Percentiles rank a stretch among this genome's conserved stretches.
phyloP scores from a whole-genome alignment of 2,329 filamentous ascomycete species.

The Aspergillus hortae region DNA sequence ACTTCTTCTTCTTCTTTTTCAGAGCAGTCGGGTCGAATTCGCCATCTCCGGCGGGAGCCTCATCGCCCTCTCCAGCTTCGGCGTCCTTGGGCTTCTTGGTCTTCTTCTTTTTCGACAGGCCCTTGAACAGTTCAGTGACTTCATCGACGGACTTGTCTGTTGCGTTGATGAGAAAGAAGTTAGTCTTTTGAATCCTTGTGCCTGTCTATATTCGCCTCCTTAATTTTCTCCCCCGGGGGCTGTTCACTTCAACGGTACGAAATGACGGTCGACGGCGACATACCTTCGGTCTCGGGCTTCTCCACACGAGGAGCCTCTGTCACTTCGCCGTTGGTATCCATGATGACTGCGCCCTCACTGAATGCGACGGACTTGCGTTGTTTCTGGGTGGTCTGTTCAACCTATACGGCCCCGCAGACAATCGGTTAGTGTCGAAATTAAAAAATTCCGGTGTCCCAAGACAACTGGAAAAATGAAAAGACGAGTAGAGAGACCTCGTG shows the following conservation, averaged over 20 bases:
- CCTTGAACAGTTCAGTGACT: constrained; percentile 65
- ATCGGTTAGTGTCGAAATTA: constrained; percentile 26
- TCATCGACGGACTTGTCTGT: constrained; percentile 60
- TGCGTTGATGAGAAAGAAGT: constrained; percentile 18
- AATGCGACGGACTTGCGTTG: constrained; percentile 93
- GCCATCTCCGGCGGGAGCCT: constrained; percentile 51
- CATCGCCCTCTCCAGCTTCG: constrained; percentile 47
- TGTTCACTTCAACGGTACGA: too few species aligned
- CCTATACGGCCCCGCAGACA: constrained; percentile 24
- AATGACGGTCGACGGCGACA: constrained; percentile 19
- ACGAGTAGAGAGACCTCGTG: not conserved
- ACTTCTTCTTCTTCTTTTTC: constrained; percentile 78
- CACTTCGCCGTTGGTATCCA: constrained; percentile 85
- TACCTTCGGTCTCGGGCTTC: constrained; percentile 49
- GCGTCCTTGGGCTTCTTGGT: constrained; percentile 57
- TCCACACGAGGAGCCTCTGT: constrained; percentile 67
- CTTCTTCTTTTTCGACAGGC: constrained; percentile 73
- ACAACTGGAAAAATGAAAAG: not conserved
- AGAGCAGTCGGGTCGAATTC: constrained; percentile 66
- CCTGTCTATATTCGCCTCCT: not conserved
- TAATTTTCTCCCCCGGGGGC: not conserved
- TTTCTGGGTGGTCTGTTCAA: constrained; percentile 56
- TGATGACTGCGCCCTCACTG: constrained; percentile 79
- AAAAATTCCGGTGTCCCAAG: constrained; percentile 3
- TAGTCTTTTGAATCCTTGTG: constrained; percentile 17